Evolutionary conservation across 441 rosid species (phyloP), one percentile per base, ranked within the genome.

Genomic region (Populus hybrid): DNA sequence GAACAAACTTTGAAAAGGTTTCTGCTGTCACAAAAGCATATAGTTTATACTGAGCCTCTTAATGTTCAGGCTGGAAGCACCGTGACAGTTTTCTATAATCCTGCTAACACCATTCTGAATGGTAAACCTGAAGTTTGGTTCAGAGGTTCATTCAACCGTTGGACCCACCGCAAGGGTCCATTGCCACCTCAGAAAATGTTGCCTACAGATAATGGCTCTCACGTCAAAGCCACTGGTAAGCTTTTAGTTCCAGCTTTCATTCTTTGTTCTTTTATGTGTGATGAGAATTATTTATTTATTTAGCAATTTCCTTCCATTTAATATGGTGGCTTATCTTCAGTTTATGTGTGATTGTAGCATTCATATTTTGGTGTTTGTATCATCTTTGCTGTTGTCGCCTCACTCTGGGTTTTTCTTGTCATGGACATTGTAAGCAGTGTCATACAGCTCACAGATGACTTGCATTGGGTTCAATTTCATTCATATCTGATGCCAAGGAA

Each of bases 41-140:
- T 94, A 70, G 94, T 95, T 75, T 92, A 91, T 81, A 92, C 98
- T 0, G 94, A 95, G 78, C 99, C 99, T 75, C 88, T 95, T 72
- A 88, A 89, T 80, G 81, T 95, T 80, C 88, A 88, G 76, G 99
- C 98, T 24, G 99, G 99, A 82, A 90, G 79, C 46, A 76, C 80
- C 0, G 93, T 82, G 78, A 90, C 89, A 7, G 88, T 94, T 77
- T 84, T 91, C 73, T 95, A 95, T 79, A 94, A 95, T 81, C 98
- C 99, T 82, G 78, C 92, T 23, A 91, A 88, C 83, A 90, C 97
- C 3, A 87, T 90, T 84, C 89, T 95, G 76, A 90, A 89, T 78
- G 97, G 97, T 74, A 95, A 94, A 81, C 83, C 90, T 46, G 97
- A 95, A 82, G 85, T 91, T 84, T 95, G 97, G 99, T 91, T 94